These are phyloP conservation scores for Crithidia fasciculata DNA, from an alignment of 208 protist genomes.

Conservation along the genomic window DNA sequence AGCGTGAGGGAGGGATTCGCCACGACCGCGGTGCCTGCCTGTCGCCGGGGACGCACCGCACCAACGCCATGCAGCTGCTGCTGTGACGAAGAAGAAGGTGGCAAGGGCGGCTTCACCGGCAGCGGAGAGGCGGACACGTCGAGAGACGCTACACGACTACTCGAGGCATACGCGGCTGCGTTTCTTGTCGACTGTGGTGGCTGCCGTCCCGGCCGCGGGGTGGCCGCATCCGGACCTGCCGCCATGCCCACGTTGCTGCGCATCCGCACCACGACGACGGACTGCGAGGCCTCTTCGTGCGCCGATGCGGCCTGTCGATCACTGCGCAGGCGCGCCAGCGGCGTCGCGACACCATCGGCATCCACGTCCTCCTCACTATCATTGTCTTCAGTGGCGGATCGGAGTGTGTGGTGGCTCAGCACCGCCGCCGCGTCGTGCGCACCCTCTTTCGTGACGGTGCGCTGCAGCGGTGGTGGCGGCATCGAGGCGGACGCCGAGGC, in stretches of 20 bases:
- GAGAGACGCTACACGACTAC: neutral
- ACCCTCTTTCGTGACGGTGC: conserved; percentile 1
- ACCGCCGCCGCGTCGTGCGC: neutral
- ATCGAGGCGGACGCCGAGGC: neutral
- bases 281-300: neutral
- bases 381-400: neutral
- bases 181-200: neutral
- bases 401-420: neutral
- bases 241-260: neutral
- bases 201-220: neutral
- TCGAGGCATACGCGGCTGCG: neutral
- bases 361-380: neutral
- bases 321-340: conserved; percentile 2
- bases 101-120: neutral
- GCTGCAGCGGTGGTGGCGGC: neutral
- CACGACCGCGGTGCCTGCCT: conserved; percentile 18
- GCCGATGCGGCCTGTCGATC: neutral
- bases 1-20: conserved; percentile 16
- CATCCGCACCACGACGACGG: conserved; percentile 5
- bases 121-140: conserved; percentile 2
- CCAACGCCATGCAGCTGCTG: neutral
- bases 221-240: neutral
- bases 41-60: neutral
- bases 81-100: neutral
- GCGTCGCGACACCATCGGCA: neutral